These are phyloP conservation scores for Reutealis trisperma DNA, from an alignment of 345 rosid species.

Conservation along the genomic window DNA sequence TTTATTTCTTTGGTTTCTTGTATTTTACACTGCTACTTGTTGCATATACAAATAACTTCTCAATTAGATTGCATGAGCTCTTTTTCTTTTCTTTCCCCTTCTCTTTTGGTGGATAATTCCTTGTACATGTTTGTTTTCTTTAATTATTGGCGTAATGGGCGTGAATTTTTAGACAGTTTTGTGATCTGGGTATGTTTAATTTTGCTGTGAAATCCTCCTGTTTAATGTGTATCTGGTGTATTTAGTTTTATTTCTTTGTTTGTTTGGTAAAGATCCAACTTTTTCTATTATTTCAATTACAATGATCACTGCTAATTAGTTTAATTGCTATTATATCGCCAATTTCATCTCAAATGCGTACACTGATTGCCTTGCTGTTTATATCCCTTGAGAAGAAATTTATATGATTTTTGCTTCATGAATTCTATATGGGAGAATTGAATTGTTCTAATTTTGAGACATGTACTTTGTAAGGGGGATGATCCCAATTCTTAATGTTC, in stretches of 20 bases:
- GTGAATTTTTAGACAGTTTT: slow-evolving; percentile 26
- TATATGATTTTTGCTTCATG: neutral
- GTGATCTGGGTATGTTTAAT: slow-evolving; percentile 37
- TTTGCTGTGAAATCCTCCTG: slow-evolving; percentile 23
- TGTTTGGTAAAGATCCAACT: neutral
- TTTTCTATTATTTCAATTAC: slow-evolving; percentile 25
- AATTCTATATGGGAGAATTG: neutral
- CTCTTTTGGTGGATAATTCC: neutral
- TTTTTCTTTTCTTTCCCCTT: neutral
- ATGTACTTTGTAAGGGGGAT: slow-evolving; percentile 3
- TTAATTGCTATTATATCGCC: slow-evolving; percentile 21
- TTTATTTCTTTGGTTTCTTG: neutral
- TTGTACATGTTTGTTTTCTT: slow-evolving; percentile 1
- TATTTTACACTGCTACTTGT: neutral
- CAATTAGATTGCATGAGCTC: slow-evolving; percentile 20
- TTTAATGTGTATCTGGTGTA: slow-evolving; percentile 22
- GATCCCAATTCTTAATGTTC: slow-evolving; percentile 10
- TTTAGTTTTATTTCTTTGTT: slow-evolving; percentile 3
- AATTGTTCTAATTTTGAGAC: slow-evolving; percentile 5
- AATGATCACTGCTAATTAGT: slow-evolving; percentile 22
- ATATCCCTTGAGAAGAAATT: neutral
- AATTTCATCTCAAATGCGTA: slow-evolving; percentile 20
- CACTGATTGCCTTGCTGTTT: slow-evolving; percentile 8
- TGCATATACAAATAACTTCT: neutral
- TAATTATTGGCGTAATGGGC: slow-evolving; percentile 24